Conservation (phyloP, 192 early-diverging fungal species). For the Coemansia biformis region DNA sequence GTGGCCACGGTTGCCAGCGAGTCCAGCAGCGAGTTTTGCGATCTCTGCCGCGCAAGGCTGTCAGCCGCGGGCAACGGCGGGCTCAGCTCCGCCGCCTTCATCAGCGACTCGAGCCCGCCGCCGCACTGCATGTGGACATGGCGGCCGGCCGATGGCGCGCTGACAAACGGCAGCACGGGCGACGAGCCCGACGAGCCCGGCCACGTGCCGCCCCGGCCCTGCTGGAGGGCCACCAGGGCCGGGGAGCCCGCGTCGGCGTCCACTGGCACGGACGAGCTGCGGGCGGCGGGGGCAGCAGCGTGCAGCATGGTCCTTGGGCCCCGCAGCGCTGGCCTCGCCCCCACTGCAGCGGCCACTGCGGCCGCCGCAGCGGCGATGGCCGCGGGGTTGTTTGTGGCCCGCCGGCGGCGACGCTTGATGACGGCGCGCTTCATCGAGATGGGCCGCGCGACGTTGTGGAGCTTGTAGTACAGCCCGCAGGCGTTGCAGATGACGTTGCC, state of each 20-base stretch:
- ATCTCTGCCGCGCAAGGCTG: neutral
- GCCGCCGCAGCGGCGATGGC: neutral
- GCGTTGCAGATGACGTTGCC: constrained; percentile 83
- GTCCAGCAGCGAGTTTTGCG: constrained; percentile 24
- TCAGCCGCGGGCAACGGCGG: constrained; percentile 8
- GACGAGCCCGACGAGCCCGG: neutral
- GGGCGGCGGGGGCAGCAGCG: constrained; percentile 6
- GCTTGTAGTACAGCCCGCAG: constrained; percentile 85
- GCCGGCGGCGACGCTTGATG: constrained; percentile 66
- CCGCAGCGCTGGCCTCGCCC: too few species aligned
- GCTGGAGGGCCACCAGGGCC: too few species aligned
- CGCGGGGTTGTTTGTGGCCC: constrained; percentile 19
- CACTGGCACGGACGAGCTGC: constrained; percentile 41
- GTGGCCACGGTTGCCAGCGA: constrained; percentile 42
- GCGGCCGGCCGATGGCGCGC: too few species aligned
- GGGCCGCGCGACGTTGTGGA: constrained; percentile 71
- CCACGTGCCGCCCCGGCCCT: neutral
- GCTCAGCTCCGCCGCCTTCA: constrained; percentile 31
- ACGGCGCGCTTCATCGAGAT: constrained; percentile 63
- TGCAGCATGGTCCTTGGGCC: neutral
- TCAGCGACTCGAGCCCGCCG: constrained; percentile 42
- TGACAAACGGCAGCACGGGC: neutral
- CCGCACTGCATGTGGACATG: neutral
- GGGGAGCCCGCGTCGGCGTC: constrained; percentile 1
- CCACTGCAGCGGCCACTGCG: neutral